Conservation (phyloP, 2,329 filamentous ascomycete species). For the Aspergillus brunneoviolaceus region DNA sequence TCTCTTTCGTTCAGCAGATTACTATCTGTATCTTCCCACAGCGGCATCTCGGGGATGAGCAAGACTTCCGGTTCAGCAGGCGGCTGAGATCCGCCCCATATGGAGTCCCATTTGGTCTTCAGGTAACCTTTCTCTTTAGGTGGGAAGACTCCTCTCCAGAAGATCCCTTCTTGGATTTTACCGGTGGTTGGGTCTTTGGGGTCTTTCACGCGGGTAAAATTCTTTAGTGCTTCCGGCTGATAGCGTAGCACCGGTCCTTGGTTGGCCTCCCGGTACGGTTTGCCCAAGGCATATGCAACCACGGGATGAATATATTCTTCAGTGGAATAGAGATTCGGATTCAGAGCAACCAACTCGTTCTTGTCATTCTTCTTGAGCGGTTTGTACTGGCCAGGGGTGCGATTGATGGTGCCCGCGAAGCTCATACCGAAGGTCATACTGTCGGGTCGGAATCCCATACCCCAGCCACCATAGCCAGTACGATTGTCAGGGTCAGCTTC, state of each 20-base stretch:
- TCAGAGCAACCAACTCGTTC: not conserved
- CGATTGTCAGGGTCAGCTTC: not conserved
- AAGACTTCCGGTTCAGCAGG: not conserved
- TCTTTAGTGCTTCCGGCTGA: not conserved
- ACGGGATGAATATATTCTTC: not conserved
- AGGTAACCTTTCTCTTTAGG: not conserved
- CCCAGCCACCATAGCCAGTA: not conserved
- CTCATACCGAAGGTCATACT: not conserved
- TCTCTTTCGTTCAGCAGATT: not conserved
- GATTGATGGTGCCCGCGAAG: not conserved
- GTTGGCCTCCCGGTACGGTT: not conserved
- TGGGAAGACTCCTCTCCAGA: not conserved
- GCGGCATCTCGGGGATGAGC: not conserved
- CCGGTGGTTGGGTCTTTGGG: not conserved
- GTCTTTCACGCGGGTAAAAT: not conserved
- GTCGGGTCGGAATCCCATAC: not conserved
- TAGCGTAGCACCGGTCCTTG: not conserved
- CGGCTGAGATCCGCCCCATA: not conserved
- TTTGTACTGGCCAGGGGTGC: not conserved
- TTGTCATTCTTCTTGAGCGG: not conserved
- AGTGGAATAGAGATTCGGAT: not conserved
- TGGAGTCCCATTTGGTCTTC: not conserved
- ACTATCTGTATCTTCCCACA: not conserved
- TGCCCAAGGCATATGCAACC: not conserved
- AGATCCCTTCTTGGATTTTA: not conserved